Conservation (phyloP, 768 basidiomycete genomes). For the Lactarius evosmus region DNA sequence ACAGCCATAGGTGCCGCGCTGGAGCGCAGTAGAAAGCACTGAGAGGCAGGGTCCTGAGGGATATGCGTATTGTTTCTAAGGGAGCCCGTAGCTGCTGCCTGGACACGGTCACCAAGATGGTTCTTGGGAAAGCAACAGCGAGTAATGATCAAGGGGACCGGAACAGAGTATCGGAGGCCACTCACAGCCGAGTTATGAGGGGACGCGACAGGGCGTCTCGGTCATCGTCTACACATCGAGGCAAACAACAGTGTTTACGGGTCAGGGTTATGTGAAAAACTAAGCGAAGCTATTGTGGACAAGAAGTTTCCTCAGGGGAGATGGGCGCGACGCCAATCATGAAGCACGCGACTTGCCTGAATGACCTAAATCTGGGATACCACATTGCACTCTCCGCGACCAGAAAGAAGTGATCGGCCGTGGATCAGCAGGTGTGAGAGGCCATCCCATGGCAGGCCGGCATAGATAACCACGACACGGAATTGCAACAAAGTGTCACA, state of each 20-base stretch:
- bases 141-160: slow-evolving; percentile 27
- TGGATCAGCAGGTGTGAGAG: slow-evolving; percentile 20
- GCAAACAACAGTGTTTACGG: slow-evolving; percentile 17
- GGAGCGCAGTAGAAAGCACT: slow-evolving; percentile 1
- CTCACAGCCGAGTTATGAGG: slow-evolving; percentile 22
- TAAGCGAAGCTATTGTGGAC: slow-evolving; percentile 19
- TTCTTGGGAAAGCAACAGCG: slow-evolving; percentile 1
- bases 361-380: slow-evolving; percentile 19
- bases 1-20: slow-evolving; percentile 2
- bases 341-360: slow-evolving; percentile 22
- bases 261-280: slow-evolving; percentile 16
- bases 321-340: slow-evolving; percentile 26
- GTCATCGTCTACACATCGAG: slow-evolving; percentile 17
- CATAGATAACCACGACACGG: slow-evolving; percentile 2
- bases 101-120: slow-evolving; percentile 28
- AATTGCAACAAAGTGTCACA: slow-evolving; percentile 21
- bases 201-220: slow-evolving; percentile 15
- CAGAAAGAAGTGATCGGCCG: slow-evolving; percentile 26
- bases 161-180: slow-evolving; percentile 12
- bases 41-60: slow-evolving; percentile 2
- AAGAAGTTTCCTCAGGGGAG: slow-evolving; percentile 20
- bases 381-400: slow-evolving; percentile 21
- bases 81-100: slow-evolving; percentile 20
- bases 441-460: slow-evolving; percentile 8
- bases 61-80: slow-evolving; percentile 17